These are phyloP conservation scores for Clitopilus hobsonii DNA, from an alignment of 768 basidiomycete genomes.

Conservation along the genomic window DNA sequence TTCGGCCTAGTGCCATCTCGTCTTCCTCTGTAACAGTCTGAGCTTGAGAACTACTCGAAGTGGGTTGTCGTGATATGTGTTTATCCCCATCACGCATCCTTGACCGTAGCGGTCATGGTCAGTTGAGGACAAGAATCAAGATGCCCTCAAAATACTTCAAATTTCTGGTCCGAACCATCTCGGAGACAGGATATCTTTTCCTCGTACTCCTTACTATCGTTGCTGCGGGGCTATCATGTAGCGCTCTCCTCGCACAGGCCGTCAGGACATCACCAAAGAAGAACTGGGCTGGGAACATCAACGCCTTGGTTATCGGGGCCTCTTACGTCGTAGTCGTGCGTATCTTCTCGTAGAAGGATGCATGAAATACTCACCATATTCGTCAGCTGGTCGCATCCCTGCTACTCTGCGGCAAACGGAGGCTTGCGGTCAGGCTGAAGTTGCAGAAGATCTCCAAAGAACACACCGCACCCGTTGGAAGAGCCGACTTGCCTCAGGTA, in stretches of 20 bases:
- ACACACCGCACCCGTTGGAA: conserved; percentile 40
- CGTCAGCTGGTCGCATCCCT: conserved; percentile 56
- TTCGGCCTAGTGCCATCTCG: background rate
- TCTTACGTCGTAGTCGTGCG: conserved; percentile 68
- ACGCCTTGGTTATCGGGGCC: conserved; percentile 64
- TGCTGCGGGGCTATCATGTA: conserved; percentile 58
- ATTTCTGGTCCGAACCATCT: conserved; percentile 36
- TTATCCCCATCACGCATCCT: conserved; percentile 27
- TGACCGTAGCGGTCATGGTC: background rate
- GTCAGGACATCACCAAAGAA: conserved; percentile 55
- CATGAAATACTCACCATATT: background rate
- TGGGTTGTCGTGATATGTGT: conserved; percentile 23
- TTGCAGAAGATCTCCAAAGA: conserved; percentile 66
- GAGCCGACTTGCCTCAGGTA: conserved; percentile 59
- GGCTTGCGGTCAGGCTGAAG: conserved; percentile 59
- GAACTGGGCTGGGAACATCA: conserved; percentile 59
- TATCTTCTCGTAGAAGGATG: conserved; percentile 1
- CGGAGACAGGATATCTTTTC: conserved; percentile 48
- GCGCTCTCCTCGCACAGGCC: conserved; percentile 66
- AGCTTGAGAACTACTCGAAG: too few relatives aligned
- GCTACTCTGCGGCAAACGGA: conserved; percentile 61
- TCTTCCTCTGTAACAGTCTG: too few relatives aligned
- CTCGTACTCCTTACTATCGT: conserved; percentile 46
- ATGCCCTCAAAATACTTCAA: conserved; percentile 11
- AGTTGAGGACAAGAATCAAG: background rate